Evolutionary conservation across 495 filamentous ascomycete species (phyloP).

Genomic region (Xylaria scruposa): DNA sequence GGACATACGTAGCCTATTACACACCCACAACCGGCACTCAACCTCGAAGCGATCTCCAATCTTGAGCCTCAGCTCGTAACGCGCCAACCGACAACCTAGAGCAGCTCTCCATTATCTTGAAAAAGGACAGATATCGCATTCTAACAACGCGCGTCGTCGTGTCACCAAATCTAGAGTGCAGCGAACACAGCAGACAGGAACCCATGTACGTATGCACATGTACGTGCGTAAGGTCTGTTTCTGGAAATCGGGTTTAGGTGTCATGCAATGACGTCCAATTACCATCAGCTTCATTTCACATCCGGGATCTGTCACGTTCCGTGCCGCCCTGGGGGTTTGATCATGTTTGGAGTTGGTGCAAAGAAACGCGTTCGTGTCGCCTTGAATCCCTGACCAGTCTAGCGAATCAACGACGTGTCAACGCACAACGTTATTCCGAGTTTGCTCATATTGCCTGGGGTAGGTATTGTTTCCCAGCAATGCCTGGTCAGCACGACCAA

Average conservation of each 20-base stretch:
- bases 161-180: neutral
- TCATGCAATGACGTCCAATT: conserved; percentile 17
- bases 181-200: neutral
- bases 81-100: neutral
- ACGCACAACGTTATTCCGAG: neutral
- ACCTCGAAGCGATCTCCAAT: conserved; percentile 1
- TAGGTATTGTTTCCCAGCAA: conserved; percentile 2
- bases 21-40: neutral
- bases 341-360: conserved; percentile 18
- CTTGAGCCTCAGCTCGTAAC: neutral
- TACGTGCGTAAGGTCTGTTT: neutral
- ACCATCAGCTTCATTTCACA: conserved; percentile 1
- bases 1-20: neutral
- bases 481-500: conserved; percentile 13
- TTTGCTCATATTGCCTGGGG: conserved; percentile 15
- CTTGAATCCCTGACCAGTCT: conserved; percentile 17
- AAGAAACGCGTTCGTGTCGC: conserved; percentile 20
- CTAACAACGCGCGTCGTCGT: neutral
- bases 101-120: neutral
- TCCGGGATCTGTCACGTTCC: conserved; percentile 22
- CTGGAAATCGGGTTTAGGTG: conserved; percentile 4
- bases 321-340: conserved; percentile 12
- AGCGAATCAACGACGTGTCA: conserved; percentile 28
- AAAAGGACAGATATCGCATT: neutral
- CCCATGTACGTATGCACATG: neutral